Percentiles rank a stretch among this genome's conserved stretches.
These are phyloP conservation scores for Calonectria hongkongensis DNA, from an alignment of 2,329 filamentous ascomycete species.

Conservation along the genomic window DNA sequence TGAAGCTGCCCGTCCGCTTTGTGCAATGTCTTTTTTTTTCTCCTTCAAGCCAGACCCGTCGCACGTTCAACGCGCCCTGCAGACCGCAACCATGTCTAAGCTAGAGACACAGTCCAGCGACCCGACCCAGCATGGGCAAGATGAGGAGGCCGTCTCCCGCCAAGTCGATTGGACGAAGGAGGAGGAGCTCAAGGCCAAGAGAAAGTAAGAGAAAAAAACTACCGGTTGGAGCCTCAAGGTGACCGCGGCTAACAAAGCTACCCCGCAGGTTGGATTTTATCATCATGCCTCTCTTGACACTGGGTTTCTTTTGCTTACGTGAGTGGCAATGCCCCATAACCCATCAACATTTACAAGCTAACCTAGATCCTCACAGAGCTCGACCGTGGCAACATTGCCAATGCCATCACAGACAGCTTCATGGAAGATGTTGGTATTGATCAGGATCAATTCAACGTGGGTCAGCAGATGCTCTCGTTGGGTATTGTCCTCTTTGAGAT, in stretches of 20 bases:
- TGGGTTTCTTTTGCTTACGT: slow-evolving; percentile 66
- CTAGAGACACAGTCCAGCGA: slow-evolving; percentile 40
- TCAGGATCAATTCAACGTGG: slow-evolving; percentile 72
- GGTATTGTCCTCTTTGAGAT: slow-evolving; percentile 69
- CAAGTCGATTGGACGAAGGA: slow-evolving; percentile 59
- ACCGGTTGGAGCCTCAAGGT: background rate
- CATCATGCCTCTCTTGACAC: slow-evolving; percentile 65
- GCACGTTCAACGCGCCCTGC: slow-evolving; percentile 6
- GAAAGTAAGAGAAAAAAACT: slow-evolving; percentile 57
- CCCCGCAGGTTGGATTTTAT: slow-evolving; percentile 60
- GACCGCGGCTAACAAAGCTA: slow-evolving; percentile 17
- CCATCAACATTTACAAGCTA: background rate
- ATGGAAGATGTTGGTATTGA: slow-evolving; percentile 69
- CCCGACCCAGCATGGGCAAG: slow-evolving; percentile 48
- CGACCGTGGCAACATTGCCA: slow-evolving; percentile 66
- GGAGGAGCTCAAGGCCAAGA: slow-evolving; percentile 62
- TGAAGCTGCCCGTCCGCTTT: slow-evolving; percentile 7
- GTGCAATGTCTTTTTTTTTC: background rate
- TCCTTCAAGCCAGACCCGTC: slow-evolving; percentile 8
- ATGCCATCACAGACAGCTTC: slow-evolving; percentile 69
- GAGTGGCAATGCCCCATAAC: slow-evolving; percentile 41
- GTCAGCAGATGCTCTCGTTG: slow-evolving; percentile 69
- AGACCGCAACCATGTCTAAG: slow-evolving; percentile 44
- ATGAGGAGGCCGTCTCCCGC: slow-evolving; percentile 57
- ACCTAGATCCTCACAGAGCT: slow-evolving; percentile 54